Evolutionary conservation across 768 basidiomycete species (phyloP).

Genomic region (Glaciozyma antarctica): DNA sequence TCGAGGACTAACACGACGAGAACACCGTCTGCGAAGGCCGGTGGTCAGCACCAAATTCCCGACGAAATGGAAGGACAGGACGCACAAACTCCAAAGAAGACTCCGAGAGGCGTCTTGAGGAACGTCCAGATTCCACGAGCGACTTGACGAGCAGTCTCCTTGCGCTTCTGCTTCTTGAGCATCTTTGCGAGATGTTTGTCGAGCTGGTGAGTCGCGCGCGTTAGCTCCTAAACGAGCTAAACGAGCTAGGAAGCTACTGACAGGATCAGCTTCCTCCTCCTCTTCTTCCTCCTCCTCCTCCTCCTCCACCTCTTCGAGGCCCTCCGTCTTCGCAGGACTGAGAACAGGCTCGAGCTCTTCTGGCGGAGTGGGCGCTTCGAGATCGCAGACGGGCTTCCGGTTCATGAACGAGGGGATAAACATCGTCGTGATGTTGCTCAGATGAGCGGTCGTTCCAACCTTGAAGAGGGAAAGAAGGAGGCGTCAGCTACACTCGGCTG

Average conservation of each 20-base stretch:
- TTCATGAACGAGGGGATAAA: neutral
- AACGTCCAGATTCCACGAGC: slow-evolving; percentile 2
- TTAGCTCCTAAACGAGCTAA: neutral
- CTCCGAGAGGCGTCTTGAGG: slow-evolving; percentile 12
- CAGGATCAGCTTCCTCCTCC: neutral
- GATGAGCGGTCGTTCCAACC: slow-evolving; percentile 4
- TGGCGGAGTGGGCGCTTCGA: neutral
- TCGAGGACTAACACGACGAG: slow-evolving; percentile 45
- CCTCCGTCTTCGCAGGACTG: neutral
- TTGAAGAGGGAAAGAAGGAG: too few species aligned
- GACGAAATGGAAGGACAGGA: neutral
- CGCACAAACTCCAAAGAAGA: slow-evolving; percentile 55
- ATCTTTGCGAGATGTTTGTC: slow-evolving; percentile 1
- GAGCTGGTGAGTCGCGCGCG: neutral
- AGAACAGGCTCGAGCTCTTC: neutral
- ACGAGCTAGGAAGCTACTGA: neutral
- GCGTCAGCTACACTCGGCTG: too few species aligned
- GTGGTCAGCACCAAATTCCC: neutral
- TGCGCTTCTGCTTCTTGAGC: slow-evolving; percentile 9
- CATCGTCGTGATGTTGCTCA: slow-evolving; percentile 3
- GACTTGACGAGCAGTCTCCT: neutral
- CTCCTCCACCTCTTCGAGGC: too few species aligned
- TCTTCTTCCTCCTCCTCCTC: neutral
- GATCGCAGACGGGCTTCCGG: slow-evolving; percentile 3
- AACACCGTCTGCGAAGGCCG: slow-evolving; percentile 49